Evolutionary conservation across 2,329 filamentous ascomycete genomes (phyloP), one percentile per base, ranked within the genome.

Genomic region (Tetracladium maxilliforme): DNA sequence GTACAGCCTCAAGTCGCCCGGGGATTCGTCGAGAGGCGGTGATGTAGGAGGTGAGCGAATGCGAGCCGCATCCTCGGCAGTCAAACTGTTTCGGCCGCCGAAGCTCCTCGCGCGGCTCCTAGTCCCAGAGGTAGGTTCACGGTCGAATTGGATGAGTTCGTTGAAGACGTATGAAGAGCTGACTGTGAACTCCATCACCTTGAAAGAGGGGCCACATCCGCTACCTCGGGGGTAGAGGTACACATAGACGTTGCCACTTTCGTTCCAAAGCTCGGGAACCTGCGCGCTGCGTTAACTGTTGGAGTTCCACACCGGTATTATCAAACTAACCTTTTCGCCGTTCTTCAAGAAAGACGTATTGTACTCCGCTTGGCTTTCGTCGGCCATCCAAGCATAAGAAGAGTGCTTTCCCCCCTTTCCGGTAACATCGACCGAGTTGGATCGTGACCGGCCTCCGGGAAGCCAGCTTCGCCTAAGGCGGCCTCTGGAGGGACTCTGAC

Each of bases 251-350:
- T 61, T 61, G 19, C 65, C 70, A 25, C 45, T 50, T 27, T 74
- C 68, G 34, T 70, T 66, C 72, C 72, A 77, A 12, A 78, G 46
- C 42, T 77, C 72, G 3, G 70, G 67, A 4, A 76, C 64, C 67
- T 72, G 26, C 19, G 26, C 26, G n/a, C 19, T 23, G 29, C n/a
- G 27, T 39, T 22, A 34, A 29, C 17, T 25, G 22, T 14, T 19
- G 19, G 17, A 16, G 10, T 16, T 10, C 16, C 12, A 13, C 5
- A 17, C 7, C 15, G 16, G n/a, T 6, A 20, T 19, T 6, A 11
- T 8, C 13, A 11, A 25, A 30, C 39, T 34, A 40, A 69, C 64
- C 51, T 64, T 70, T 36, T 74, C 66, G 12, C 58, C 62, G 21
- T 60, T 61, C 13, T 53, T 41, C 26, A 75, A 45, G 16, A 58